A percentile compares a stretch with the other conserved stretches of the same genome.
Conservation (phyloP, 306 rosid species). For the Cicer chorassanicum region DNA sequence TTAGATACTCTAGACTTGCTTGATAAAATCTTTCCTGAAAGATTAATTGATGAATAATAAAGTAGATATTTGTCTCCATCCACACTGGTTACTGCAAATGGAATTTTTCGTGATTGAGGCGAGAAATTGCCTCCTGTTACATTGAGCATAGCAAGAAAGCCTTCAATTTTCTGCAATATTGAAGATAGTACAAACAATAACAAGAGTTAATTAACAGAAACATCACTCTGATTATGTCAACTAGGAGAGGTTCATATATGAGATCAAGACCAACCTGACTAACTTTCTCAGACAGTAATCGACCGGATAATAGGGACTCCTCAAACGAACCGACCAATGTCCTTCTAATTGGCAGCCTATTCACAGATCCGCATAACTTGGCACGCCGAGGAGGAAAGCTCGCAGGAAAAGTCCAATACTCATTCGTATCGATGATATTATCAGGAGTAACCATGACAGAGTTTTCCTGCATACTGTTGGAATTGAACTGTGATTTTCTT, state of each 20-base stretch:
- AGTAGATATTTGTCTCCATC: constrained; percentile 77
- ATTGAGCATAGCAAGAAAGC: constrained; percentile 84
- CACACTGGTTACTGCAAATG: constrained; percentile 77
- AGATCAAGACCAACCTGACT: constrained; percentile 58
- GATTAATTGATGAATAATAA: constrained; percentile 72
- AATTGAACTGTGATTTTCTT: constrained; percentile 46
- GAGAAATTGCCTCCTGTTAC: constrained; percentile 81
- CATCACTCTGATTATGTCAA: constrained; percentile 35
- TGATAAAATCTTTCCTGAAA: constrained; percentile 55
- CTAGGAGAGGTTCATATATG: constrained; percentile 19
- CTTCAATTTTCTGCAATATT: constrained; percentile 72
- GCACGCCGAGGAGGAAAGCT: constrained; percentile 52
- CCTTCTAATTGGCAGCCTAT: constrained; percentile 61
- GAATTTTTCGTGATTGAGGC: constrained; percentile 71
- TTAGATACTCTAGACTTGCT: constrained; percentile 57
- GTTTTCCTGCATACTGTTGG: constrained; percentile 48
- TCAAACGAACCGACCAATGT: constrained; percentile 87
- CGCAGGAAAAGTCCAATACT: constrained; percentile 48
- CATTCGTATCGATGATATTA: constrained; percentile 47
- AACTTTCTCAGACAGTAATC: constrained; percentile 63
- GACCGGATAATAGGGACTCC: constrained; percentile 85
- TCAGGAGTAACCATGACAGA: constrained; percentile 47
- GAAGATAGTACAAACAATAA: constrained; percentile 10
- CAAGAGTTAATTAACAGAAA: constrained; percentile 9
- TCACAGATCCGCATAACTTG: constrained; percentile 46